Conservation (phyloP, 2,329 filamentous ascomycete genomes). For the Thelonectria blattea region DNA sequence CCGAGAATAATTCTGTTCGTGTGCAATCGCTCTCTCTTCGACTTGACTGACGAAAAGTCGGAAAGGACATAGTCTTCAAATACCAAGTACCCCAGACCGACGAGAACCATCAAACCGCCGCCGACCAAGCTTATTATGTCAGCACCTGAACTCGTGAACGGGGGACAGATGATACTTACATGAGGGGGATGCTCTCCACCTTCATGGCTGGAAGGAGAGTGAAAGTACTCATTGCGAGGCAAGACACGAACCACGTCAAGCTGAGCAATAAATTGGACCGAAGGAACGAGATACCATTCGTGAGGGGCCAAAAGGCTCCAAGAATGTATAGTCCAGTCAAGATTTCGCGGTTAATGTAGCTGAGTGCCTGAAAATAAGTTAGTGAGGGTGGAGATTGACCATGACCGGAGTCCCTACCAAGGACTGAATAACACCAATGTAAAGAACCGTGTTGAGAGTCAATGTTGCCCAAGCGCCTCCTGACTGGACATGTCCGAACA, state of each 20-base stretch:
- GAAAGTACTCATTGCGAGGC: constrained; percentile 85
- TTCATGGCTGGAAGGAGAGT: constrained; percentile 90
- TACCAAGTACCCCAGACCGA: constrained; percentile 78
- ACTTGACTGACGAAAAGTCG: constrained; percentile 46
- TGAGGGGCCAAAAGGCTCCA: constrained; percentile 77
- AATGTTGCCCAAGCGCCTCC: constrained; percentile 64
- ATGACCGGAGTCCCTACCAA: constrained; percentile 60
- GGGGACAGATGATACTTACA: constrained; percentile 58
- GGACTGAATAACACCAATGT: constrained; percentile 78
- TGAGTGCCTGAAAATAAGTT: constrained; percentile 70
- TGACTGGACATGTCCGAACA: constrained; percentile 74
- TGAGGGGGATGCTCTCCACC: constrained; percentile 74
- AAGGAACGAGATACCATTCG: constrained; percentile 77
- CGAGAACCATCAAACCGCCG: constrained; percentile 75
- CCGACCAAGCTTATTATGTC: constrained; percentile 66
- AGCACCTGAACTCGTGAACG: not conserved
- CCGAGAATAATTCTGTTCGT: constrained; percentile 68
- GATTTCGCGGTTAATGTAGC: constrained; percentile 89
- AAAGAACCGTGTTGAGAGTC: constrained; percentile 67
- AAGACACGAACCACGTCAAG: constrained; percentile 76
- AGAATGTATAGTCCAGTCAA: constrained; percentile 81
- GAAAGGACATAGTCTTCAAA: constrained; percentile 72
- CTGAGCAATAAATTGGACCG: constrained; percentile 67
- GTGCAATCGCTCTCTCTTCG: constrained; percentile 42
- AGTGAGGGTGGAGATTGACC: not conserved